Base-by-base conservation (phyloP, 345 rosid species). In the Salix brachista region DNA sequence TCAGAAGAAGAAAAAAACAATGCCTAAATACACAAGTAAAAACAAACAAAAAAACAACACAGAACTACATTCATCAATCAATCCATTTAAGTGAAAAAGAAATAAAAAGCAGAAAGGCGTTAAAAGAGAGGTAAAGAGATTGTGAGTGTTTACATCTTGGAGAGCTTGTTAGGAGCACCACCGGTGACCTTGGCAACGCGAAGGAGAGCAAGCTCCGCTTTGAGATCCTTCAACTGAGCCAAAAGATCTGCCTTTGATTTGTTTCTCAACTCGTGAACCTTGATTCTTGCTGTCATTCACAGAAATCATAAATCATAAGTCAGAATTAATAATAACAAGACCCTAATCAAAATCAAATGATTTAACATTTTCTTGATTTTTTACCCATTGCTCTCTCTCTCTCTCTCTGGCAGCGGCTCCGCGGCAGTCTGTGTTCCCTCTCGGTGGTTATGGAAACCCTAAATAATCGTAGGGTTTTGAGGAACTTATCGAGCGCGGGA, bases 161-260 rank as follows among this genome's bases (percentile, higher is more conserved):
- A 86, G 36, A 90, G 89, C 84, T 90, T 90, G 88, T 88, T 87
- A 30, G 91, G 90, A 30, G 94, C 94, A 16, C 94, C 94, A 1
- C 94, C 92, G 41, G 91, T 88, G 74, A 90, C 91, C 81, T 90
- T 90, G 21, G 94, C 90, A 30, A 90, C 94, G 23, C 94, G 92
- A 9, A 90, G 92, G 78, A 89, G 92, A 32, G 92, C 84, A 2
- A 90, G 87, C 84, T 90, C 91, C 16, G 85, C 85, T 78, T 90
- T 90, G 52, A 90, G 89, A 39, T 90, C 94, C 78, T 87, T 89
- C 85, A 89, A 73, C 83, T 90, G 94, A 74, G 26, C 71, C 83
- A 83, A 77, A 41, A 90, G 90, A 0, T 90, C 92, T 0, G 54
- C 0, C 83, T 89, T 90, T 28, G 92, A 66, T 50, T 87, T 89